A percentile compares a stretch with the other conserved stretches of the same genome.
These are phyloP conservation scores for Carex kokanica DNA, from an alignment of 176 grass and related monocot species.

Conservation along the genomic window DNA sequence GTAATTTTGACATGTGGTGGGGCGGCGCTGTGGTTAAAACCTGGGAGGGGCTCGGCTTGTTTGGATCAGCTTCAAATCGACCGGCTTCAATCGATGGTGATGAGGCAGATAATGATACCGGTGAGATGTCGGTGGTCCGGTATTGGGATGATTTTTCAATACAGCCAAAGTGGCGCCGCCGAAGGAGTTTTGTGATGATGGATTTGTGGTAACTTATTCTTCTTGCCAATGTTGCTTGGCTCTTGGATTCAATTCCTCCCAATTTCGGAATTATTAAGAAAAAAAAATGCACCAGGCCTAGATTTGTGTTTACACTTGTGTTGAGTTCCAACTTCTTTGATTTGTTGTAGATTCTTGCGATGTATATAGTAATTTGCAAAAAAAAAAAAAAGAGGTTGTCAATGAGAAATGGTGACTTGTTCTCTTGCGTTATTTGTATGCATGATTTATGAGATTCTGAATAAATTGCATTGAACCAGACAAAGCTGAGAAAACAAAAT, in stretches of 20 bases:
- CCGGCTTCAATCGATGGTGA: background rate
- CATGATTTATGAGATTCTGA: background rate
- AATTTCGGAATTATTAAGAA: background rate
- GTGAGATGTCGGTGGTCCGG: constrained; percentile 16
- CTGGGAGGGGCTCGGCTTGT: constrained; percentile 18
- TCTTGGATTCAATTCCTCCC: background rate
- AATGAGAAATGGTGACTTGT: background rate
- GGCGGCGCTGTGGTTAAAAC: constrained; percentile 15
- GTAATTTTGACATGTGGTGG: constrained; percentile 15
- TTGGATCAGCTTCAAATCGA: background rate
- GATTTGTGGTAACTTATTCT: constrained; percentile 25
- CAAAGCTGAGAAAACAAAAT: background rate
- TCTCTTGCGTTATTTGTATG: constrained; percentile 1
- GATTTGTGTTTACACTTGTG: constrained; percentile 2
- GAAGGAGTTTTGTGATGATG: constrained; percentile 30
- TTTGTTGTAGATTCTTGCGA: constrained; percentile 20
- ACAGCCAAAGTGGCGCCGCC: constrained; percentile 15
- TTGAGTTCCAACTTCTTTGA: background rate
- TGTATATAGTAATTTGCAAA: constrained; percentile 1
- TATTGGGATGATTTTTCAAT: background rate
- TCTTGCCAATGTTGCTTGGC: background rate
- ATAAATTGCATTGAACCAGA: constrained; percentile 1
- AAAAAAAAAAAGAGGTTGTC: background rate
- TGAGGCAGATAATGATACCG: background rate
- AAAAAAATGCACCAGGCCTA: background rate